Percentiles rank a stretch among this genome's conserved stretches.
Conservation (phyloP, 1,139 yeast species). For the Candida sp. region DNA sequence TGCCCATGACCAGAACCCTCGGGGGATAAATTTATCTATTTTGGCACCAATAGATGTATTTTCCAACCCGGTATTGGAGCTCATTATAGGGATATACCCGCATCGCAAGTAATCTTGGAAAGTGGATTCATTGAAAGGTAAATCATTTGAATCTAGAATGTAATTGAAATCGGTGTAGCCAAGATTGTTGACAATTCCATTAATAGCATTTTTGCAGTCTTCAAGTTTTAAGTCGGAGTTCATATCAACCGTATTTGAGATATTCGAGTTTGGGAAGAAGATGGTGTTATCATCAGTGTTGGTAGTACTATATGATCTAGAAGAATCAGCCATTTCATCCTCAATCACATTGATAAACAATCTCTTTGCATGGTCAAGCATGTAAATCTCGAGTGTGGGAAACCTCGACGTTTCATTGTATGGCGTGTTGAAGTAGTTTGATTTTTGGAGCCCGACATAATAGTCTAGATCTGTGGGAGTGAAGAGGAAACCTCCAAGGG, state of each 20-base stretch:
- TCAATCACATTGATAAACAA: constrained; percentile 32
- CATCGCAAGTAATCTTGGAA: constrained; percentile 39
- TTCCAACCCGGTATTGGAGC: not conserved
- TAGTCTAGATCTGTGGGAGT: constrained; percentile 21
- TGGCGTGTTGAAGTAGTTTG: constrained; percentile 1
- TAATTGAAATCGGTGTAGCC: constrained; percentile 29
- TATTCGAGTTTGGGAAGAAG: constrained; percentile 14
- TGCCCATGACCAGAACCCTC: constrained; percentile 70
- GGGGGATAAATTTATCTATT: constrained; percentile 22
- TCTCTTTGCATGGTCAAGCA: constrained; percentile 41
- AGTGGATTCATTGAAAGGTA: constrained; percentile 26
- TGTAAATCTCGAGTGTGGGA: constrained; percentile 44
- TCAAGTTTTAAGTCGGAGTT: constrained; percentile 6
- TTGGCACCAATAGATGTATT: constrained; percentile 25
- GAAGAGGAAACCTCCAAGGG: constrained; percentile 19
- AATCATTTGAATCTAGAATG: constrained; percentile 25
- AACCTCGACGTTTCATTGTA: constrained; percentile 19
- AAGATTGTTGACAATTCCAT: constrained; percentile 1
- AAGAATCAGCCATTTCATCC: constrained; percentile 17
- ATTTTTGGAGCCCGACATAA: constrained; percentile 6
- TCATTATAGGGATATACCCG: constrained; percentile 61
- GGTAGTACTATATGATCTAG: constrained; percentile 17
- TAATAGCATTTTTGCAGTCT: constrained; percentile 7
- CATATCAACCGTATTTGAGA: constrained; percentile 10
- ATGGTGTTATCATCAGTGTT: constrained; percentile 16